These are phyloP conservation scores for Sporothrix phasma DNA, from an alignment of 2,329 filamentous ascomycete species.

Conservation along the genomic window DNA sequence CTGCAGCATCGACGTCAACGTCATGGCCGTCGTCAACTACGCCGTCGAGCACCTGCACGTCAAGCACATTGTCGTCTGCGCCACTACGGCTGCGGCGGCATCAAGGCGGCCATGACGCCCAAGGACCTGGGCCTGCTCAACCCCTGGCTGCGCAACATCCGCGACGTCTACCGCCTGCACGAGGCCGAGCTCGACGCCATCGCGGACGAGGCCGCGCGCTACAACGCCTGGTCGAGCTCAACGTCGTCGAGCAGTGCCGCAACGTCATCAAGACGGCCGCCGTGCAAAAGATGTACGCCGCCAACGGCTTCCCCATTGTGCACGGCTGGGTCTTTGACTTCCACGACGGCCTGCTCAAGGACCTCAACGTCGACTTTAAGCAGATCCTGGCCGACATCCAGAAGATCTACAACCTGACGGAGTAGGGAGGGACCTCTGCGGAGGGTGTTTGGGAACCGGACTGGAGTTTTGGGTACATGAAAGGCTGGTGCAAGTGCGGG, in stretches of 20 bases:
- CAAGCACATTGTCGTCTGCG: slow-evolving; percentile 72
- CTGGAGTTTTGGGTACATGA: not conserved
- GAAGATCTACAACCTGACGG: slow-evolving; percentile 43
- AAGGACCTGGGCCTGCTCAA: slow-evolving; percentile 62
- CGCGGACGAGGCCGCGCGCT: slow-evolving; percentile 47
- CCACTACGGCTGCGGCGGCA: slow-evolving; percentile 55
- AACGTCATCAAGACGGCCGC: slow-evolving; percentile 70
- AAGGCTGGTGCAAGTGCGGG: not conserved
- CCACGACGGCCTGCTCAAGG: slow-evolving; percentile 53
- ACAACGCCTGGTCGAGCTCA: slow-evolving; percentile 69
- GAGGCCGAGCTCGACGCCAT: slow-evolving; percentile 59
- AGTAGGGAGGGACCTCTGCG: not conserved
- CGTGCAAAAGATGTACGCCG: slow-evolving; percentile 60
- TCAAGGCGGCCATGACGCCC: slow-evolving; percentile 49
- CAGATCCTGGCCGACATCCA: slow-evolving; percentile 41
- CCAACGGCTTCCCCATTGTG: slow-evolving; percentile 57
- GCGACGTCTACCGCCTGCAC: slow-evolving; percentile 63
- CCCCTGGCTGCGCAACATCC: slow-evolving; percentile 65
- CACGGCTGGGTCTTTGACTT: slow-evolving; percentile 68
- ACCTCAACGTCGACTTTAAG: slow-evolving; percentile 48
- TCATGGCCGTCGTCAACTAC: slow-evolving; percentile 59
- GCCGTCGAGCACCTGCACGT: slow-evolving; percentile 71
- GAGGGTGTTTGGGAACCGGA: too few species aligned
- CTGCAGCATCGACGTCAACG: slow-evolving; percentile 53
- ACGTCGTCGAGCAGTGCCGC: slow-evolving; percentile 68